Base-by-base conservation (phyloP, 176 grass and related monocot genomes). In the Lolium multiflorum region DNA sequence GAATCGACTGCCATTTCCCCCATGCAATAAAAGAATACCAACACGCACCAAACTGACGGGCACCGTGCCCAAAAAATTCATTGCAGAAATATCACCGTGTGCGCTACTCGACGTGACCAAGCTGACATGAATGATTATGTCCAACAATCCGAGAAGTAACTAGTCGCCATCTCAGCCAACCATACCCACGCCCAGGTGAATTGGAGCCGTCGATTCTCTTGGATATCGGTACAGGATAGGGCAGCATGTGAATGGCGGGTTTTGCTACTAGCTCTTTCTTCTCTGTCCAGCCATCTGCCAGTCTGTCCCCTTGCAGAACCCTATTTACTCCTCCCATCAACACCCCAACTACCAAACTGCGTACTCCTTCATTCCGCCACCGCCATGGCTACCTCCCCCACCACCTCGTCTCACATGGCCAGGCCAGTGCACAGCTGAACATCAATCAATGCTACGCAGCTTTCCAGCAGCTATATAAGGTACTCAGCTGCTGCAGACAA, bases 391-490 rank as follows among this genome's bases (percentile, higher is more conserved):
- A 35, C 21, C 49, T 61, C 82, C 44, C 38, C 52, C 52, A 76
- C 64, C 73, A 52, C 31, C 12, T 25, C 71, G 35, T 38, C 71
- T 31, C 89, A 90, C 89, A 90, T 90, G 89, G 84, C 84, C 65
- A 69, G 5, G 55, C 68, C 47, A 44, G 54, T 79, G 66, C 82
- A 85, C 37, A 85, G 58, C 48, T 87, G 75, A 28, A 16, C 54
- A 24, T 58, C 57, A 63, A 59, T 90, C 13, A 87, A 79, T 79
- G 84, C 89, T 82, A 18, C 62, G 6, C 38, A 60, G 76, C 60
- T 81, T 68, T 85, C 17, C 55, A 21, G 16, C 54, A 57, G 31
- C 84, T 87, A 90, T 87, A 87, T 74, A 90, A 83, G 1, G 31
- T 35, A 21, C n/a, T 3, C 37, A 56, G 65, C 74, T 48, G 49